A percentile compares a stretch with the other conserved stretches of the same genome.
Conservation (phyloP, 2,329 filamentous ascomycete genomes). For the Knoxdaviesia capensis region DNA sequence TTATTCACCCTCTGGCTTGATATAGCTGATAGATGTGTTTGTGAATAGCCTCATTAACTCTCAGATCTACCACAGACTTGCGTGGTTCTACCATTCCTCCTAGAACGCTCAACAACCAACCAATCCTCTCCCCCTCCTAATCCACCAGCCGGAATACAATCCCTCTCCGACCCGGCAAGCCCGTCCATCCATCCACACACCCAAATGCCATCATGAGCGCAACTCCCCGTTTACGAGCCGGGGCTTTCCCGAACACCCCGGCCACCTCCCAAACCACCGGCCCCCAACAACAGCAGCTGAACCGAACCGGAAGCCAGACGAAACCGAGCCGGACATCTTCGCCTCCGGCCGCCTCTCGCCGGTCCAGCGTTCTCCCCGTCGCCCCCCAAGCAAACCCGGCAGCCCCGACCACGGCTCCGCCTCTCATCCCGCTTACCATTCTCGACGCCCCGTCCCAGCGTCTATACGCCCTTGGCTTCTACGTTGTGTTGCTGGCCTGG, state of each 20-base stretch:
- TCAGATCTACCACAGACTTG: too few species aligned
- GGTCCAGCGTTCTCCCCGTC: conserved; percentile 18
- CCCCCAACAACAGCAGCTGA: neutral
- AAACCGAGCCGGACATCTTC: conserved; percentile 1
- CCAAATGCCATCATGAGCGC: too few species aligned
- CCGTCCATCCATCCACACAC: too few species aligned
- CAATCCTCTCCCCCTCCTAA: too few species aligned
- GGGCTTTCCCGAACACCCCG: conserved; percentile 4
- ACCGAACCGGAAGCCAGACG: neutral
- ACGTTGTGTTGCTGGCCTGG: conserved; percentile 58
- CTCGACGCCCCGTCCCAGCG: conserved; percentile 84
- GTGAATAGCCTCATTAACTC: too few species aligned
- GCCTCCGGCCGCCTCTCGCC: neutral
- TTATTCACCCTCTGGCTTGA: too few species aligned
- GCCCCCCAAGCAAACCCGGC: conserved; percentile 19
- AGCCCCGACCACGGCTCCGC: conserved; percentile 17
- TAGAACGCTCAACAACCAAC: too few species aligned
- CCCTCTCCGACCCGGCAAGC: too few species aligned
- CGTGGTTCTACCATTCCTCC: too few species aligned
- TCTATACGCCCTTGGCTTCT: conserved; percentile 68
- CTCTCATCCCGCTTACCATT: conserved; percentile 61
- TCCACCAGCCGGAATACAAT: too few species aligned
- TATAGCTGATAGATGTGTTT: too few species aligned
- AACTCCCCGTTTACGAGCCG: neutral
- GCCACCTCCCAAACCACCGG: too few species aligned